Evolutionary conservation across 768 basidiomycete species (phyloP).

Genomic region (Suillus spraguei): DNA sequence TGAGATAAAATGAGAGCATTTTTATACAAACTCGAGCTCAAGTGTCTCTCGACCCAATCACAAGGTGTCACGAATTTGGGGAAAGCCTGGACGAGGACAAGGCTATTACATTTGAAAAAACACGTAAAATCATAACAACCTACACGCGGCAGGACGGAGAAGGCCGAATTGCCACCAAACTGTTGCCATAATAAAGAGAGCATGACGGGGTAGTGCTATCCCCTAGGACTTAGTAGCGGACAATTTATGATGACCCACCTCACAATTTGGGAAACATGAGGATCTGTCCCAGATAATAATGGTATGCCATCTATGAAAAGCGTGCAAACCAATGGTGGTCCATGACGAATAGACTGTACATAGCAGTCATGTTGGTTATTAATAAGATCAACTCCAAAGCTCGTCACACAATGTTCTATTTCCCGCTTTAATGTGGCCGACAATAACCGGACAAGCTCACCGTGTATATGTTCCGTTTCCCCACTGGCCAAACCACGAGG

Average conservation of each 20-base stretch:
- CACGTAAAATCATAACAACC: background rate
- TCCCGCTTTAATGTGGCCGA: background rate
- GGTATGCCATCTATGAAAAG: background rate
- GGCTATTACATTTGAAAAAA: background rate
- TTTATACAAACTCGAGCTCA: background rate
- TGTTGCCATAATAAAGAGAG: background rate
- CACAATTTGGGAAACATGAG: background rate
- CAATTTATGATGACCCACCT: background rate
- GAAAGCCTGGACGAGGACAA: background rate
- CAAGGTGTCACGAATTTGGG: conserved; percentile 1
- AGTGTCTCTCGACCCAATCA: background rate
- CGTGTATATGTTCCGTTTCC: background rate
- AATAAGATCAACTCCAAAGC: background rate
- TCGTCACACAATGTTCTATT: background rate
- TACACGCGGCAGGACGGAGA: background rate
- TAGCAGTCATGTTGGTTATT: background rate
- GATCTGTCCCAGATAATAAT: background rate
- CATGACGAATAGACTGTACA: background rate
- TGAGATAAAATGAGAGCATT: background rate
- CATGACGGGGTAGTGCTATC: background rate
- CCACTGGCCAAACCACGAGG: background rate
- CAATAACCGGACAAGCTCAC: no score
- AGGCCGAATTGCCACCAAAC: background rate
- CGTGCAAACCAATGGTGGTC: background rate
- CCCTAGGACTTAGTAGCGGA: background rate